phyloP scores from a whole-genome alignment of 306 rosid genomes.

The Vigna trinervia region DNA sequence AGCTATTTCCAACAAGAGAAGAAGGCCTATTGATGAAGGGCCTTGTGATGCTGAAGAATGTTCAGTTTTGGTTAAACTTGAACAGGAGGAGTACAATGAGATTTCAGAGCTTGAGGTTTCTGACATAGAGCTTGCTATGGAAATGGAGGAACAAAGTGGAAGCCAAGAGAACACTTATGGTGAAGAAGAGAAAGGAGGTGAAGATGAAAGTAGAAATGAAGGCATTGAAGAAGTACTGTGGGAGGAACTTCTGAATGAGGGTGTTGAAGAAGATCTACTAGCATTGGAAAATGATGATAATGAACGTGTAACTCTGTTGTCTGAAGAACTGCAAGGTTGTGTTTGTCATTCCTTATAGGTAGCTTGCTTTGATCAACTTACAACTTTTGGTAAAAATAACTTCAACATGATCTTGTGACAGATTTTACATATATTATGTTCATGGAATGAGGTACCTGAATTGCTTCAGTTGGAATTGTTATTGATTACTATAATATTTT shows the following conservation, averaged over 20 bases:
- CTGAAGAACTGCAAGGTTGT: constrained; percentile 42
- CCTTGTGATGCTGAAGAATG: constrained; percentile 35
- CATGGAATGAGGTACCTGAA: neutral
- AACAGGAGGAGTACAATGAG: constrained; percentile 38
- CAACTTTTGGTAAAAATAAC: neutral
- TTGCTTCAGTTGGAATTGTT: neutral
- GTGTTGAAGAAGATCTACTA: constrained; percentile 36
- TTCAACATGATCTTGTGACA: neutral
- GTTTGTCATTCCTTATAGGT: neutral
- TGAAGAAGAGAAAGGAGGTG: constrained; percentile 31
- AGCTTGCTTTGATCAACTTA: neutral
- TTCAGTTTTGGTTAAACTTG: constrained; percentile 45
- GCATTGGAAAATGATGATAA: constrained; percentile 35
- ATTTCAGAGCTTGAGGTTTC: constrained; percentile 43
- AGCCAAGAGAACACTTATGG: constrained; percentile 15
- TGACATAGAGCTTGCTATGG: constrained; percentile 46
- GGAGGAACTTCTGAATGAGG: constrained; percentile 55
- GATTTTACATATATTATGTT: neutral
- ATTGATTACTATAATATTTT: neutral
- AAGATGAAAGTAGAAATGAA: constrained; percentile 38
- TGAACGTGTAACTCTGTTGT: constrained; percentile 50
- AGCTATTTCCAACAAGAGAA: constrained; percentile 54
- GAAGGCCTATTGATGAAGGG: constrained; percentile 55
- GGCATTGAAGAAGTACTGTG: constrained; percentile 50
- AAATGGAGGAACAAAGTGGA: constrained; percentile 30